Base-by-base conservation (phyloP, 768 basidiomycete genomes). In the Mycena galopus region DNA sequence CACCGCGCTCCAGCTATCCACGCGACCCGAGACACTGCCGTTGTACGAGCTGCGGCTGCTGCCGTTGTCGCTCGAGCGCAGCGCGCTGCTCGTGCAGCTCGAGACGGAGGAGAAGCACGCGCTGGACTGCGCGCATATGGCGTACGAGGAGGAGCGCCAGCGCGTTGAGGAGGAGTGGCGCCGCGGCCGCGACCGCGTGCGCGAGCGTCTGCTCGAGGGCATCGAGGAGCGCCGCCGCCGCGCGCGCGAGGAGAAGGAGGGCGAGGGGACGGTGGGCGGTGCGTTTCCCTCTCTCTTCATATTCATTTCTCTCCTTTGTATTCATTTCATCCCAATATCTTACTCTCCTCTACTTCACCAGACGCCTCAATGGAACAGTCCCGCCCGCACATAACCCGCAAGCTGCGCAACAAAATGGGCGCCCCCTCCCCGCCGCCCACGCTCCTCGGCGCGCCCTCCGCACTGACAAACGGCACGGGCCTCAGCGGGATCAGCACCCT, bases 201-300 rank as follows among this genome's bases (percentile, higher is more conserved):
- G 93, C 10, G 94, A 95, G 76, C 86, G 94, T 19, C 84, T 96
- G 33, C 80, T 95, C 19, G 95, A 96, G 77, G 94, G 95, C 32
- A 93, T 96, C 74, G 94, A 95, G 79, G 95, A 96, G 78, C 86
- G 94, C 33, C 82, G 94, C 66, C 85, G 91, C 75, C 84, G 93
- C 70, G 95, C 95, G 32, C 84, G 95, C 63, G 95, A 96, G 73
- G 95, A 96, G 84, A 96, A 95, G 78, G 95, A 96, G 71, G 93
- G 94, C 72, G 95, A 96, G 76, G 94, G 93, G n/a, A 91, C 90
- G 19, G 86, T 89, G 50, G 91, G 90, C 64, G 92, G 90, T 91
- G 58, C 67, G 88, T 84, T 33, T 64, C 56, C n/a, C 64, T 59
- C 27, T 51, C 63, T 53, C 55, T 57, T 53, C 56, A 55, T 66